A percentile compares a stretch with the other conserved stretches of the same genome.
These are phyloP conservation scores for Casaregolazyma suthepensis DNA, from an alignment of 1,139 yeast genomes.

Conservation along the genomic window DNA sequence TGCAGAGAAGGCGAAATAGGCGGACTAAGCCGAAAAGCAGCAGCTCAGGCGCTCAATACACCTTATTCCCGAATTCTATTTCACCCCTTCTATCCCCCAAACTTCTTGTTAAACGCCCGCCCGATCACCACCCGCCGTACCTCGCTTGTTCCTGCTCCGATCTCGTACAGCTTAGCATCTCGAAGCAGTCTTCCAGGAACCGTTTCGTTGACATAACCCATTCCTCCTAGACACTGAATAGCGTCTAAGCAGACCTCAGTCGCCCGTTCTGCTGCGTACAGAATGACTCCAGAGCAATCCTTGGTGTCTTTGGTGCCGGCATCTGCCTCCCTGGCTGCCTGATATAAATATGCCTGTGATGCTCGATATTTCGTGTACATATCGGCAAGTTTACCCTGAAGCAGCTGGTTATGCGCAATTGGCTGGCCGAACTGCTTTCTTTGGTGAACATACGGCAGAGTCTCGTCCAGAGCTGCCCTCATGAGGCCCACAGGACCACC, in stretches of 20 bases:
- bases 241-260: slow-evolving; percentile 33
- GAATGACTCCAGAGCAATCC: slow-evolving; percentile 33
- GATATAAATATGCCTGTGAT: slow-evolving; percentile 28
- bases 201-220: slow-evolving; percentile 33
- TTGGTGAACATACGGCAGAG: slow-evolving; percentile 31
- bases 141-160: slow-evolving; percentile 34
- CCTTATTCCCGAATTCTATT: not conserved
- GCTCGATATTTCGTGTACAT: slow-evolving; percentile 33
- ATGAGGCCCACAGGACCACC: slow-evolving; percentile 33
- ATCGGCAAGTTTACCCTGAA: slow-evolving; percentile 33
- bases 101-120: slow-evolving; percentile 30
- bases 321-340: slow-evolving; percentile 28
- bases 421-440: slow-evolving; percentile 33
- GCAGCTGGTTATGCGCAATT: slow-evolving; percentile 30
- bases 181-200: slow-evolving; percentile 29
- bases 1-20: slow-evolving; percentile 23
- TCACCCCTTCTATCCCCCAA: slow-evolving; percentile 5
- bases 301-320: slow-evolving; percentile 27
- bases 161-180: slow-evolving; percentile 32
- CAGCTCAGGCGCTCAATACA: not conserved
- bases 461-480: slow-evolving; percentile 32
- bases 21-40: not conserved
- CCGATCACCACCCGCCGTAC: slow-evolving; percentile 32
- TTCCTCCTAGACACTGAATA: slow-evolving; percentile 32
- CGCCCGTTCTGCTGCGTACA: slow-evolving; percentile 32